Percentiles rank a stretch among this genome's conserved stretches.
Conservation (phyloP, 139 green algal species). For the Trebouxia sp. region DNA sequence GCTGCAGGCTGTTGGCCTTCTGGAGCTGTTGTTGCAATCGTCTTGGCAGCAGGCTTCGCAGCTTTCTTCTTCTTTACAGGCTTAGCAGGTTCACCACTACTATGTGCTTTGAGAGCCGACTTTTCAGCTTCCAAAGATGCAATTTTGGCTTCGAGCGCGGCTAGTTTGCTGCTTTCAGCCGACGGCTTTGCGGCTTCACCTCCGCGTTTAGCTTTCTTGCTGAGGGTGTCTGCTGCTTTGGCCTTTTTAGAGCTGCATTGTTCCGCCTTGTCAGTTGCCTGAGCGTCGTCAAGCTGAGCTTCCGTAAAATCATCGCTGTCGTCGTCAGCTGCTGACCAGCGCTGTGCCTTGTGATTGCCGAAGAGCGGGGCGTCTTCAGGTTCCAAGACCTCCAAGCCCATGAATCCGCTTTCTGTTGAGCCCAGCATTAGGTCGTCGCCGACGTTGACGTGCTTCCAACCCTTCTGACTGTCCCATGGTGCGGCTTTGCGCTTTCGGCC, state of each 20-base stretch:
- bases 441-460: constrained; percentile 63
- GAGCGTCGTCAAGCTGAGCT: background rate
- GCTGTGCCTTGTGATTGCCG: background rate
- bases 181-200: no score
- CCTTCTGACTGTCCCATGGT: constrained; percentile 7
- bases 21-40: background rate
- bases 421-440: constrained; percentile 69
- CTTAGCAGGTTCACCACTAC: background rate
- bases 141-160: constrained; percentile 36
- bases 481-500: constrained; percentile 5
- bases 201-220: constrained; percentile 9
- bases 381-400: constrained; percentile 73
- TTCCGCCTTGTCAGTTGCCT: background rate
- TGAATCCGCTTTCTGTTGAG: constrained; percentile 77
- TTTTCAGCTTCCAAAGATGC: constrained; percentile 48
- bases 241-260: background rate
- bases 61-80: background rate
- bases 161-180: constrained; percentile 23
- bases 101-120: constrained; percentile 11
- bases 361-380: background rate
- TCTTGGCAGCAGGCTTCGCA: constrained; percentile 5
- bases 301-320: background rate
- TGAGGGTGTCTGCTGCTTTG: background rate
- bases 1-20: background rate
- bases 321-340: background rate